Conservation (phyloP, 2,329 filamentous ascomycete species). For the Arthroderma sp. region DNA sequence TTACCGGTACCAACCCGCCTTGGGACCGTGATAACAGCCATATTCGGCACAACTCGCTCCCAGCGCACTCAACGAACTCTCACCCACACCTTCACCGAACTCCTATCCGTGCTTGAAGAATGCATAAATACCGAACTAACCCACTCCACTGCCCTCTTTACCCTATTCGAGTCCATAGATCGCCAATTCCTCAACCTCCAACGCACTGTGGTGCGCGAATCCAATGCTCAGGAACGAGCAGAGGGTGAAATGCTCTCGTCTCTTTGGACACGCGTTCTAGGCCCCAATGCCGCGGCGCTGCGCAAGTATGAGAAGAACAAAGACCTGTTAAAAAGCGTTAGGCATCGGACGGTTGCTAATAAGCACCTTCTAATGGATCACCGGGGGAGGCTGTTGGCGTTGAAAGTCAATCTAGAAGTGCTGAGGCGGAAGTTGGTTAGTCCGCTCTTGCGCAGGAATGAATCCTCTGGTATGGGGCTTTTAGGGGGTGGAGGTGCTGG, state of each 20-base stretch:
- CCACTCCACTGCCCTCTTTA: conserved; percentile 67
- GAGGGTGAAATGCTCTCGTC: conserved; percentile 71
- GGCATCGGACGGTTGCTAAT: conserved; percentile 71
- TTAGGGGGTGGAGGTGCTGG: conserved; percentile 15
- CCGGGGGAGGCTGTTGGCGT: conserved; percentile 65
- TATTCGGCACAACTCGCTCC: conserved; percentile 69
- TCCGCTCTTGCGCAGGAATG: conserved; percentile 61
- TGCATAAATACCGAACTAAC: conserved; percentile 74
- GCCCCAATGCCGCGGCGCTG: conserved; percentile 59
- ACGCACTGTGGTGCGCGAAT: conserved; percentile 71
- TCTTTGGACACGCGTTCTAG: conserved; percentile 76
- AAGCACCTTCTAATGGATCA: conserved; percentile 78
- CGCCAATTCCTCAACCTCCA: conserved; percentile 80
- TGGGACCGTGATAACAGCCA: conserved; percentile 52
- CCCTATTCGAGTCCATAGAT: conserved; percentile 84
- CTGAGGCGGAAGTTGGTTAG: conserved; percentile 70
- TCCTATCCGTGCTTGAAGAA: conserved; percentile 76
- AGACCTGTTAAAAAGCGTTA: conserved; percentile 61
- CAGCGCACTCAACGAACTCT: conserved; percentile 71
- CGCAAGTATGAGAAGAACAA: conserved; percentile 88
- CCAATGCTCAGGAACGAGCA: conserved; percentile 63
- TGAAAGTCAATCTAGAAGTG: conserved; percentile 80
- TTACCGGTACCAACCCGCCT: conserved; percentile 46
- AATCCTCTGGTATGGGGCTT: conserved; percentile 32
- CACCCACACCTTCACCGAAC: conserved; percentile 77